Percentiles rank a stretch among this genome's conserved stretches.
Evolutionary conservation across 2,329 filamentous ascomycete species (phyloP).

Genomic region (Apiospora arundinis): DNA sequence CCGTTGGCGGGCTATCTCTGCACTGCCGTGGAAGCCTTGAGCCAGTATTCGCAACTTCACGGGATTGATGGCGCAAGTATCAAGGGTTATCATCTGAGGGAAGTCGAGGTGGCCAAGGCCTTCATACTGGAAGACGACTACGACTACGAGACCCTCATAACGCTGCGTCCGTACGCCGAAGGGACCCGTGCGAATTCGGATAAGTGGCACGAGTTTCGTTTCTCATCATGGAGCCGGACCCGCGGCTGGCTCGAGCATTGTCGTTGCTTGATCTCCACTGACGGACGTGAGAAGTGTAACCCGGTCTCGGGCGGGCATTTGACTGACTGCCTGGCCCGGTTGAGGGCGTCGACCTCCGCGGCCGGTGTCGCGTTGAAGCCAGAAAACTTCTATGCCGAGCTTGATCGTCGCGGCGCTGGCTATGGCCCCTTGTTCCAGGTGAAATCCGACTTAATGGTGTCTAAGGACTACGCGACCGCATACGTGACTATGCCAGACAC

Average conservation of each 20-base stretch:
- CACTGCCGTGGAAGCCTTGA: conserved; percentile 28
- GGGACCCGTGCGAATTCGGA: conserved; percentile 27
- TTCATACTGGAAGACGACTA: conserved; percentile 42
- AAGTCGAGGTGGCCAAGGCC: conserved; percentile 43
- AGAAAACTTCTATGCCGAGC: conserved; percentile 29
- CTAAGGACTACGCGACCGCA: not conserved
- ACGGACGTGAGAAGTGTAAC: conserved; percentile 19
- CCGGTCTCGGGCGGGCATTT: conserved; percentile 22
- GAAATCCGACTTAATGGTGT: not conserved
- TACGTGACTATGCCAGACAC: not conserved
- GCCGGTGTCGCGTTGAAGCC: not conserved
- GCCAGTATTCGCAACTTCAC: conserved; percentile 32
- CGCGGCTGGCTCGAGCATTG: conserved; percentile 49
- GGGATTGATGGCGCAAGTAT: conserved; percentile 33
- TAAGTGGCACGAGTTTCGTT: conserved; percentile 42
- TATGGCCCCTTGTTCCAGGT: conserved; percentile 9
- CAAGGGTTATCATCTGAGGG: conserved; percentile 43
- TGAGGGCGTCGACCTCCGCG: too few species aligned
- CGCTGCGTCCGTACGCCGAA: conserved; percentile 35
- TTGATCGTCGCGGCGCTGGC: conserved; percentile 25
- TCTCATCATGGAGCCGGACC: conserved; percentile 43
- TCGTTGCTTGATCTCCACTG: conserved; percentile 34
- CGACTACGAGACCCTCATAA: conserved; percentile 44
- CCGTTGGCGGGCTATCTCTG: conserved; percentile 16
- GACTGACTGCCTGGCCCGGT: not conserved